Evolutionary conservation across 2,329 filamentous ascomycete species (phyloP).

Genomic region (Cladophialophora psammophila): DNA sequence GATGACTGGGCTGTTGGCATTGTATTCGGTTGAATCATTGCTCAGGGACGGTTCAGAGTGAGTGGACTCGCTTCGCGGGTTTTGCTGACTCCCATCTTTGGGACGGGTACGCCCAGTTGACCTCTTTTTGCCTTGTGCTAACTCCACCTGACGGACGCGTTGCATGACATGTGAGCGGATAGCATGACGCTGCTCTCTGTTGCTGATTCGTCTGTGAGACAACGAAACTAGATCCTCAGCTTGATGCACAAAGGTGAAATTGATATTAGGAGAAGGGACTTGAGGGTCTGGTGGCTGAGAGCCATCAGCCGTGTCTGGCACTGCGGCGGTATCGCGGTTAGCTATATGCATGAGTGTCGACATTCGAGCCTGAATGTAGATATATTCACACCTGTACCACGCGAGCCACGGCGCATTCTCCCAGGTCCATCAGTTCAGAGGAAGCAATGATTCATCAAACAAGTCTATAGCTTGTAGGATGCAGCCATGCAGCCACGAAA

Average conservation of each 20-base stretch:
- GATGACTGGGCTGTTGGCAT: not conserved
- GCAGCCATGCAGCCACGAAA: not conserved
- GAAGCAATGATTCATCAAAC: not conserved
- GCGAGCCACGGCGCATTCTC: conserved; percentile 24
- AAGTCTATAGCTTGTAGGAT: not conserved
- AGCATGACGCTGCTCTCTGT: conserved; percentile 49
- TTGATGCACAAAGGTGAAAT: conserved; percentile 53
- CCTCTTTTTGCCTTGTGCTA: conserved; percentile 49
- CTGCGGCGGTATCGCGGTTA: conserved; percentile 12
- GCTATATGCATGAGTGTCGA: not conserved
- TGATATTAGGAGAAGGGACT: conserved; percentile 31
- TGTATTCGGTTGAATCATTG: conserved; percentile 17
- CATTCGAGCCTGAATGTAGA: not conserved
- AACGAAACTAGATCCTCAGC: conserved; percentile 46
- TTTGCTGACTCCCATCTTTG: conserved; percentile 17
- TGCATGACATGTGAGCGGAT: conserved; percentile 56
- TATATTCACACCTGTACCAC: conserved; percentile 25
- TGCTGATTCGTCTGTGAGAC: conserved; percentile 49
- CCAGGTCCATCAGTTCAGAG: conserved; percentile 26
- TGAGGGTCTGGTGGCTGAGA: conserved; percentile 38
- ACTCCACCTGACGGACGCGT: conserved; percentile 51
- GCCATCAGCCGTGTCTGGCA: conserved; percentile 24
- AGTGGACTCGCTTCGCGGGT: conserved; percentile 14
- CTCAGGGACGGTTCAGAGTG: conserved; percentile 26
- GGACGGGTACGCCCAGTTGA: conserved; percentile 43